Evolutionary conservation across 73 alveolate species (phyloP).

Genomic region (Effrenium voratum): DNA sequence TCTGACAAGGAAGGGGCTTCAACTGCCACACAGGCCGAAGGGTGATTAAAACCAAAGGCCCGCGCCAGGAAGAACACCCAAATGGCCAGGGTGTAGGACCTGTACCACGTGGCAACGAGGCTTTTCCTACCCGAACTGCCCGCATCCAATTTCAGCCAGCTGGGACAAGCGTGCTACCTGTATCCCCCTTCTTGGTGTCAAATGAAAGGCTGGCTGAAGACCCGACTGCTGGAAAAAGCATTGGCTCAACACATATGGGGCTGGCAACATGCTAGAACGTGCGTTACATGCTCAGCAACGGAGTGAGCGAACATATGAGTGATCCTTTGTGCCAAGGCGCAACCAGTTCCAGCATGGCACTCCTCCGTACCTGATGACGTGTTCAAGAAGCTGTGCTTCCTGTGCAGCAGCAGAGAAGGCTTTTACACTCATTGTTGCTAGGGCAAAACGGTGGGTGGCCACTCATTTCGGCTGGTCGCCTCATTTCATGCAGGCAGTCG

Average conservation of each 20-base stretch:
- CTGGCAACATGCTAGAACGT: no score
- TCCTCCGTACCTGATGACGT: slow-evolving; percentile 14
- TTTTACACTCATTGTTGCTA: neutral
- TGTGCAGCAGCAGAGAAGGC: neutral
- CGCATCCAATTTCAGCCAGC: no score
- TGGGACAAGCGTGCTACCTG: no score
- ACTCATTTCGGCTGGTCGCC: neutral
- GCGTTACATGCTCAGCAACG: neutral
- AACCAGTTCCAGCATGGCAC: slow-evolving; percentile 71
- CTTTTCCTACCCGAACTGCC: no score
- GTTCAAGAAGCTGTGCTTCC: neutral
- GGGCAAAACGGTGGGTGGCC: neutral
- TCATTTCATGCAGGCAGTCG: slow-evolving; percentile 60
- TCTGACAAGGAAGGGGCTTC: no score
- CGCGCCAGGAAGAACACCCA: slow-evolving; percentile 31
- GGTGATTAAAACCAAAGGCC: neutral
- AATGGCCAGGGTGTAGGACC: slow-evolving; percentile 42
- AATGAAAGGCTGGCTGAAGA: no score
- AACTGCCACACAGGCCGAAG: neutral
- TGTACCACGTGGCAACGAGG: neutral
- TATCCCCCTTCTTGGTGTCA: no score
- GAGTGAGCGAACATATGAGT: neutral
- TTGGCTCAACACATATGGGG: no score
- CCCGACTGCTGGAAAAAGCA: no score
- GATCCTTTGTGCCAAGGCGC: neutral